Base-by-base conservation (phyloP, 2,329 filamentous ascomycete genomes). In the Nannizziopsis arthrosporioides region DNA sequence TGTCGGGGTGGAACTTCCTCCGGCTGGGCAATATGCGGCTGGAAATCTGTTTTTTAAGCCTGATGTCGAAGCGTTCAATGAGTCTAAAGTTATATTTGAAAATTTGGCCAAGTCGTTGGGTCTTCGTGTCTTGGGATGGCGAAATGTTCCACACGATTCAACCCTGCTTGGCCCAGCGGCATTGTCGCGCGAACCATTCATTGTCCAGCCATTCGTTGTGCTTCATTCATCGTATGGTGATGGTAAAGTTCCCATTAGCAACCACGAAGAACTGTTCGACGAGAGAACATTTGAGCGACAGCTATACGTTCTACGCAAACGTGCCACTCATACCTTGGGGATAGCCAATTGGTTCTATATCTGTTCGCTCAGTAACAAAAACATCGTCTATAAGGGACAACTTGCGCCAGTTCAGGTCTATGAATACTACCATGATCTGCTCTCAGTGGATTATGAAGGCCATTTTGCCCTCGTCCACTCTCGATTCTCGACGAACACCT, bases 31-130 rank as follows among this genome's bases (percentile, higher is more conserved):
- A 71, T 98, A 98, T 72, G 92, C 92, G 52, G 89, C 89, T 60
- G 90, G 90, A 61, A 98, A 98, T 70, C 70, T 98, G 61, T 98
- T 98, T 74, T 95, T 98, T 76, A 96, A 95, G 76, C 92, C 90
- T 56, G 88, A 95, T 64, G 78, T 85, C 63, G 85, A 94, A 71
- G 83, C 85, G 57, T 72, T 95, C 64, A 84, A 88, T 62, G 84
- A 93, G 71, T 94, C 89, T 58, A 88, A 92, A 71, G 78, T 81
- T 68, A 85, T 85, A 66, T 93, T 98, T 73, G 89, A 94, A 78
- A 84, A 94, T 65, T 83, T 93, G 72, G 89, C 90, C 66, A 82
- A 87, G 65, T 81, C 82, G 55, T 74, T 96, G 61, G 88, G 86
- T 57, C 74, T 98, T 64, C 82, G 90, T 61, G 87, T 95, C 55